Conservation (phyloP, 495 filamentous ascomycete genomes). For the Neurospora africana region DNA sequence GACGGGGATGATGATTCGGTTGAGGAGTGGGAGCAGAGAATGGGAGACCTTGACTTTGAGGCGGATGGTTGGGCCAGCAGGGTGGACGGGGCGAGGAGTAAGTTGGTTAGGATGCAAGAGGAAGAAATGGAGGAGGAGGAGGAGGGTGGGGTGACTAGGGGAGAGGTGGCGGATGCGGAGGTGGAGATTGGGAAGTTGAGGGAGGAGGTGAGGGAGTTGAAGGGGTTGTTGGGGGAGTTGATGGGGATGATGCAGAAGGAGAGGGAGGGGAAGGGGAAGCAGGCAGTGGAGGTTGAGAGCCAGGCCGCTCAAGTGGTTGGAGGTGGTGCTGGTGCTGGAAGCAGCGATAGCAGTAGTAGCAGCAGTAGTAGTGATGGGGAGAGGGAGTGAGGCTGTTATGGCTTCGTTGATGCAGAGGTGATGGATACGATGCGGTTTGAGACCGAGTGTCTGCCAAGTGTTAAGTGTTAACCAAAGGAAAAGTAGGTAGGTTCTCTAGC, state of each 20-base stretch:
- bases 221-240: conserved; percentile 53
- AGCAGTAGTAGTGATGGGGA: not conserved
- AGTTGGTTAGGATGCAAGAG: conserved; percentile 34
- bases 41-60: conserved; percentile 62
- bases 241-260: conserved; percentile 28
- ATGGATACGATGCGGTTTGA: too few species aligned
- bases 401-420: not conserved
- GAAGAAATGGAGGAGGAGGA: not conserved
- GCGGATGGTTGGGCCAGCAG: conserved; percentile 68
- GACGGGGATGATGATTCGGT: conserved; percentile 83
- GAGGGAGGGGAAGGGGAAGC: conserved; percentile 1
- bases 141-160: not conserved
- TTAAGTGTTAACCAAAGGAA: too few species aligned
- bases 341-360: not conserved
- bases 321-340: not conserved
- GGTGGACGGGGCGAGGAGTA: conserved; percentile 61
- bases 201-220: conserved; percentile 60
- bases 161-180: conserved; percentile 55
- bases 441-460: too few species aligned
- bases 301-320: not conserved
- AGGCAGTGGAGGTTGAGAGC: not conserved
- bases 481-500: too few species aligned
- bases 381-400: not conserved
- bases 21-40: conserved; percentile 89
- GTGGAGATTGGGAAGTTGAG: conserved; percentile 58